These are phyloP conservation scores for Tinospora cordifolia DNA, from an alignment of 164 flowering plant genomes.

Conservation along the genomic window DNA sequence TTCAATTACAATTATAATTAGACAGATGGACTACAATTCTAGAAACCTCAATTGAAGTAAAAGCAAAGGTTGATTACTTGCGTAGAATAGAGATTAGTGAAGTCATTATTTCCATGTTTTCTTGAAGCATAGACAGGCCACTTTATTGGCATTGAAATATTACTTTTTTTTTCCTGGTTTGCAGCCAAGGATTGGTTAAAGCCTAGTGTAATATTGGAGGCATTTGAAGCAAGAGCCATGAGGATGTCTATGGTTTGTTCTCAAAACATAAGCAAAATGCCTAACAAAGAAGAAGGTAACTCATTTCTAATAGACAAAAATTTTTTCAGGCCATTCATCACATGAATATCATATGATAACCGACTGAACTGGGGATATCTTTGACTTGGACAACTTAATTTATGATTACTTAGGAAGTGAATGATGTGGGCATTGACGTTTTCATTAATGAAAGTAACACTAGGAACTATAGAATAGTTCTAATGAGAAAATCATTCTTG, in stretches of 20 bases:
- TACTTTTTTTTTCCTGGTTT: background rate
- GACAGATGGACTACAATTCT: too few species aligned
- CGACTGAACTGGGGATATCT: too few species aligned
- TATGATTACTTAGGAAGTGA: background rate
- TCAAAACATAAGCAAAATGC: constrained; percentile 50
- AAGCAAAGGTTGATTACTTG: too few species aligned
- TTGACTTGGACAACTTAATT: background rate
- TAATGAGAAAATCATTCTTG: background rate
- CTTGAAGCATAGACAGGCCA: background rate
- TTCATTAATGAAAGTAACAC: background rate
- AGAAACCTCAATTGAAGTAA: too few species aligned
- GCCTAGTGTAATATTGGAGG: constrained; percentile 56
- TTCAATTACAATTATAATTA: too few species aligned
- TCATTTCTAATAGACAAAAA: background rate
- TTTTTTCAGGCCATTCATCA: background rate
- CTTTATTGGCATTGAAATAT: background rate
- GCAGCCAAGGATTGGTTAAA: constrained; percentile 92
- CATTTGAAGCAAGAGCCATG: constrained; percentile 83
- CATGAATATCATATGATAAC: background rate
- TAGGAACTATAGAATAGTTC: too few species aligned
- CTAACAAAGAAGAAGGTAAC: constrained; percentile 60
- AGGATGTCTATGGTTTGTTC: constrained; percentile 84
- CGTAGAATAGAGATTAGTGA: too few species aligned
- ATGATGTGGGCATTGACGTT: background rate
- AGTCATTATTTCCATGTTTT: background rate